These are phyloP conservation scores for Helianthus annuus DNA, from an alignment of 129 eudicot genomes.

Conservation along the genomic window DNA sequence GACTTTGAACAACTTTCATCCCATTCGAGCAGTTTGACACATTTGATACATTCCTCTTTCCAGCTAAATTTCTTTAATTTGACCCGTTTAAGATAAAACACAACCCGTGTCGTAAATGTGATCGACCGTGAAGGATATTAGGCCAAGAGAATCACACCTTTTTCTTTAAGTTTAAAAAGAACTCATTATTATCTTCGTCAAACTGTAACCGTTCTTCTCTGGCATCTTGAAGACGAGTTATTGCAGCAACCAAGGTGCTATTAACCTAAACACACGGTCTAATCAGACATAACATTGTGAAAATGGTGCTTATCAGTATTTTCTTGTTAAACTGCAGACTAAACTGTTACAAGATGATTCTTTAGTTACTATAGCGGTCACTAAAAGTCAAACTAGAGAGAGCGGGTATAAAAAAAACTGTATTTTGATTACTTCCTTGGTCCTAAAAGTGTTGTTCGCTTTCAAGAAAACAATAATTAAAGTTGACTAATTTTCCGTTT, in stretches of 20 bases:
- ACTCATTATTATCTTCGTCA: conserved; percentile 71
- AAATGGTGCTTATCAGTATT: background rate
- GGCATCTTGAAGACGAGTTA: conserved; percentile 68
- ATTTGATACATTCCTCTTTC: background rate
- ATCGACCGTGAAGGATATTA: background rate
- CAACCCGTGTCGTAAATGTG: conserved; percentile 5
- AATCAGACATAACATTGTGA: conserved; percentile 6
- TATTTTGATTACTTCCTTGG: background rate
- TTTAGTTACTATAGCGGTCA: background rate
- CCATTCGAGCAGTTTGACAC: background rate
- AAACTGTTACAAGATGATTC: background rate
- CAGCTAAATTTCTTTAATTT: conserved; percentile 2
- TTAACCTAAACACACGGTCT: conserved; percentile 50
- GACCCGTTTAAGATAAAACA: conserved; percentile 4
- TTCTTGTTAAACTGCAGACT: background rate
- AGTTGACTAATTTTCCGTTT: background rate
- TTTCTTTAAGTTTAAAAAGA: conserved; percentile 59
- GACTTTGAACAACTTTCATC: background rate
- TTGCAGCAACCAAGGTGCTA: conserved; percentile 49
- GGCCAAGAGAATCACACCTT: conserved; percentile 45
- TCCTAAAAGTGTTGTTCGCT: background rate
- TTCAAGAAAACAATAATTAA: background rate
- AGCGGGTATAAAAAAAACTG: background rate
- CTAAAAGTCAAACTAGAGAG: background rate
- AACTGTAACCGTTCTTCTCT: conserved; percentile 86